Base-by-base conservation (phyloP, 495 filamentous ascomycete genomes). In the Talaromyces trachyspermus region DNA sequence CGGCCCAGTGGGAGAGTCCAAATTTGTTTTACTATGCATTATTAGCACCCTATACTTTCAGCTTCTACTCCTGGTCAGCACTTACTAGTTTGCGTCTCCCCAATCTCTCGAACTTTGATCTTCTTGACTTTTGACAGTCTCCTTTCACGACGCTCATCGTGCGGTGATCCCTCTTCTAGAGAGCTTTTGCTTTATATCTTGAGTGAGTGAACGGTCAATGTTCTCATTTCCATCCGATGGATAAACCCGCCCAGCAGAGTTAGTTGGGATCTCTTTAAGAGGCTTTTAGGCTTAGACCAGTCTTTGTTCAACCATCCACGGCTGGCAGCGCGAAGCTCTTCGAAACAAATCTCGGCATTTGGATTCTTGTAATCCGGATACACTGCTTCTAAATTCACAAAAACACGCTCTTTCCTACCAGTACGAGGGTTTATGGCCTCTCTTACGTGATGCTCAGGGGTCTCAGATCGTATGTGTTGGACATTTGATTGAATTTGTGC, bases 21-120 rank as follows among this genome's bases (percentile, higher is more conserved):
- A 72, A 49, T 95, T 96, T 42, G 88, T 86, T 77, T 92, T 89
- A 96, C 89, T 89, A 52, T 26, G 51, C 7, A 29, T 19, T 20
- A 2, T 70, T 48, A 70, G 60, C 15, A 17, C 8, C 9, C 20
- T 4, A 35, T 20, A 17, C 12, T 2, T 15, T 18, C 2, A 7
- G 7, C 29, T 9, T 37, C 6, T 11, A 4, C 7, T 20, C 12
- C 8, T 15, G 19, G 7, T 37, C 8, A 24, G 18, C 40, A 71
- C 81, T 62, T 70, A 91, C 86, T 81, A 7, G 86, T 94, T 62
- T 94, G 88, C 12, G 88, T 88, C 61, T 90, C 85, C 40, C 85
- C 89, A 12, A 88, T 72, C 59, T 89, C 83, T 61, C 81, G 79
- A 24, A 84, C 66, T 61, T 89, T 89, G 64, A 84, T 82, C 64